Conservation (phyloP, 2,329 filamentous ascomycete genomes). For the Aureobasidium pullulans region DNA sequence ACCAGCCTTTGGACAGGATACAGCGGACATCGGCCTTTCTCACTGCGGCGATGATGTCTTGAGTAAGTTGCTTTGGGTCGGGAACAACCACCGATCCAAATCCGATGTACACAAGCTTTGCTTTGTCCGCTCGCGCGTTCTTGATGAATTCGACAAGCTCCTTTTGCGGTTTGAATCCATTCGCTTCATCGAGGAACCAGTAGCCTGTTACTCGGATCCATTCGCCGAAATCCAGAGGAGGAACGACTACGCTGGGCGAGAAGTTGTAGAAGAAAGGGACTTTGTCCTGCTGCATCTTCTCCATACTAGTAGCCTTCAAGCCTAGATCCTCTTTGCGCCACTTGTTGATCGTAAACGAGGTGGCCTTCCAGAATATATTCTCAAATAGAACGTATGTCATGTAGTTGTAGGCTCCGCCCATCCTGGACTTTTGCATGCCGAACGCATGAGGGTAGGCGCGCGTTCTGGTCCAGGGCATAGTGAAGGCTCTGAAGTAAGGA, state of each 20-base stretch:
- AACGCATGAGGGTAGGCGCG: constrained; percentile 95
- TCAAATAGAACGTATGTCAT: constrained; percentile 96
- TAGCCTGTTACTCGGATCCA: constrained; percentile 98
- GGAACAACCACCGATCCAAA: constrained; percentile 95
- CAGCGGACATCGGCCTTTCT: constrained; percentile 87
- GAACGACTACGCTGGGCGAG: constrained; percentile 85
- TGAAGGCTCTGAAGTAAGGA: constrained; percentile 94
- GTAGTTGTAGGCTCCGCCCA: constrained; percentile 92
- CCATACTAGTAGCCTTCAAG: constrained; percentile 71
- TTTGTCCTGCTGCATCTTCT: constrained; percentile 92
- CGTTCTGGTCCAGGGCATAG: constrained; percentile 97
- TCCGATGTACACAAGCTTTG: constrained; percentile 93
- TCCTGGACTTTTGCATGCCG: constrained; percentile 83
- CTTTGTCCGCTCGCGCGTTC: constrained; percentile 70
- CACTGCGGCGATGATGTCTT: constrained; percentile 88
- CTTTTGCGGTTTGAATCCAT: constrained; percentile 62
- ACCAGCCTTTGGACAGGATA: constrained; percentile 95
- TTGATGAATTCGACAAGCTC: constrained; percentile 76
- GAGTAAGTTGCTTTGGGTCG: constrained; percentile 79
- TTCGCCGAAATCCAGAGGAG: constrained; percentile 89
- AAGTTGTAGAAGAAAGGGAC: constrained; percentile 99
- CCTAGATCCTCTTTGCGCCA: constrained; percentile 80
- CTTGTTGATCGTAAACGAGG: constrained; percentile 80
- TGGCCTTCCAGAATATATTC: constrained; percentile 92
- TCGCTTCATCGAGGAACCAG: constrained; percentile 83